Percentiles rank a stretch among this genome's conserved stretches.
Conservation (phyloP, 805 yeast species). For the Zygosaccharomyces kombuchaensis region DNA sequence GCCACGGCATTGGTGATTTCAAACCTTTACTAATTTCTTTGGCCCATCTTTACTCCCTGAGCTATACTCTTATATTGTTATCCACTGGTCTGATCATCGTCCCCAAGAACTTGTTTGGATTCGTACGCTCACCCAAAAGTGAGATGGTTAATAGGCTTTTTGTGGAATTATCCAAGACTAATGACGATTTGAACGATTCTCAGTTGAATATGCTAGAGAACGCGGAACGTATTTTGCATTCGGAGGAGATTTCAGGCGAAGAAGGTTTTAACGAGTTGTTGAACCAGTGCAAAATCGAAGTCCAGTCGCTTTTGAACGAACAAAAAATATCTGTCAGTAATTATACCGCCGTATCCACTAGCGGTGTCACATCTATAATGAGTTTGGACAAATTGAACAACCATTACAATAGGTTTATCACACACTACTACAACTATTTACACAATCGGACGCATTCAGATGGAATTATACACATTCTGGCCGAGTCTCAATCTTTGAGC, state of each 20-base stretch:
- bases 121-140: slow-evolving; percentile 13
- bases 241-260: slow-evolving; percentile 19
- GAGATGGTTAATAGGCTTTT: slow-evolving; percentile 23
- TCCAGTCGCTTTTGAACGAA: slow-evolving; percentile 20
- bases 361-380: slow-evolving; percentile 6
- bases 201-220: slow-evolving; percentile 27
- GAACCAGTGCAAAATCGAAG: slow-evolving; percentile 28
- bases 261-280: slow-evolving; percentile 26
- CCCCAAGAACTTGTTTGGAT: slow-evolving; percentile 24
- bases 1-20: slow-evolving; percentile 24
- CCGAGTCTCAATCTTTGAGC: slow-evolving; percentile 21
- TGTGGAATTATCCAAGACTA: slow-evolving; percentile 30
- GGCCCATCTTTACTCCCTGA: slow-evolving; percentile 32
- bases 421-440: slow-evolving; percentile 29
- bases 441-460: slow-evolving; percentile 28
- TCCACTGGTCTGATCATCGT: slow-evolving; percentile 29
- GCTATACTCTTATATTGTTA: slow-evolving; percentile 27
- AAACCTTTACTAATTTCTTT: slow-evolving; percentile 32
- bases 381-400: slow-evolving; percentile 26
- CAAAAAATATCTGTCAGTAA: slow-evolving; percentile 15
- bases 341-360: slow-evolving; percentile 7
- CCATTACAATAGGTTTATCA: slow-evolving; percentile 28
- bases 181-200: slow-evolving; percentile 32
- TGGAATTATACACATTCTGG: slow-evolving; percentile 27
- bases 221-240: slow-evolving; percentile 23